Evolutionary conservation across 2,329 filamentous ascomycete species (phyloP), one percentile per base, ranked within the genome.

Genomic region (Fusarium pseudograminearum): DNA sequence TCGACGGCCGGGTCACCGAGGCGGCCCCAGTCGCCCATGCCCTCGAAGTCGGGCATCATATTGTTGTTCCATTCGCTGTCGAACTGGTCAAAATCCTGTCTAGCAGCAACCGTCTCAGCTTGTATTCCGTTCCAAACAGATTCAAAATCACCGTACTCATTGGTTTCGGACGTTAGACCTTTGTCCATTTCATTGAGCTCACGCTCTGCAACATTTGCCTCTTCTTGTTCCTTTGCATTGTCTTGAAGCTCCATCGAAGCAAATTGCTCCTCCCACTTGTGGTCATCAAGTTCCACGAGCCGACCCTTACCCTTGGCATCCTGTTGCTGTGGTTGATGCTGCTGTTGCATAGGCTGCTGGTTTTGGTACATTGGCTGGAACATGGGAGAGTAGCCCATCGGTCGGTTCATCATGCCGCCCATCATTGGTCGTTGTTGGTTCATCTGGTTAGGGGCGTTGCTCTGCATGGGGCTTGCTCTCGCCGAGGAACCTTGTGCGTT

Each of bases 231-330:
- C 73, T 85, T 83, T 55, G 82, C 80, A 51, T 85, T 83, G 66
- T 90, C 87, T 65, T 90, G 84, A 67, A 91, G 82, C 78, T 95
- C 93, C 78, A 98, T 90, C 80, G 96, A 89, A 60, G 93, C 92
- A 79, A 99, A 99, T 79, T 98, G 94, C 74, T 94, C 93, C 81
- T 98, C 95, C 96, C 96, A 98, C 77, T 97, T 91, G 76, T 91
- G 85, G 74, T 99, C 95, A 78, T 98, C 93, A 26, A 98, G 87
- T 82, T 98, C 96, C 15, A 98, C 91, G 82, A 98, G 89, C 80
- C 97, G 97, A 40, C 92, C 94, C 79, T 98, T 98, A 62, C 92
- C 93, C 79, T 94, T 92, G 51, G 81, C 84, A 69, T 87, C 85
- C 53, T 81, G 80, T 61, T 83, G 81, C 73, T 83, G 83, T 73